Evolutionary conservation across 2,329 filamentous ascomycete genomes (phyloP), one percentile per base, ranked within the genome.

Genomic region (Magnaporthiopsis rhizophila): DNA sequence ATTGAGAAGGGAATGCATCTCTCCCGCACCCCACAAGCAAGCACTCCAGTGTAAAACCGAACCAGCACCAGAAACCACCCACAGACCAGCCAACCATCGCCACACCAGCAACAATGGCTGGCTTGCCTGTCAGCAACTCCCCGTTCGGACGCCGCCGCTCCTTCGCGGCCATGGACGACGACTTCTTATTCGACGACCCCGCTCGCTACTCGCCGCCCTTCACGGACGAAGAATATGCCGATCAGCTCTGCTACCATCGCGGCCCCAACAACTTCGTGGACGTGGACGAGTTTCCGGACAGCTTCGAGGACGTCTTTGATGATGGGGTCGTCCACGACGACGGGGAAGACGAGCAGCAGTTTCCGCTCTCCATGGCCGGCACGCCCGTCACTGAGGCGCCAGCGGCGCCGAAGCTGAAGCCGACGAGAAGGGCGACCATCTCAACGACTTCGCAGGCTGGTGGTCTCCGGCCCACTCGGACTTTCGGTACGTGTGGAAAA

Each of bases 401-500:
- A 82, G 7, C 18, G 62, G 79, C 21, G 75, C 83, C 24, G 82
- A 8, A 8, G 7, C 32, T 11, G 28, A 60, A 24, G 58, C 18
- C 26, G 13, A 21, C 57, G 57, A 21, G 57, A 26, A 58, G 57
- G 24, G 57, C 57, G 3, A 58, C 62, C 21, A 24, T n/a, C 30
- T 26, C 26, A 3, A 21, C 50, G 62, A 58, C 32, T 12, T 58
- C 61, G 38, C 61, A 32, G 32, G 59, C 50, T 26, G 24, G 21
- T 26, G 24, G 21, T 58, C 56, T 58, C 28, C 53, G 38, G 30
- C 28, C 62, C 4, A 58, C 53, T 3, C 50, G 13, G 6, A 26
- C 21, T n/a, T 57, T 56, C 36, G 18, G 21, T 32, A 34, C 28
- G 50, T 24, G n/a, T 24, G 21, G 45, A 53, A 21, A 24, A 9